A percentile compares a stretch with the other conserved stretches of the same genome.
Conservation (phyloP, 202 grass and related monocot species). For the Panicum virgatum region DNA sequence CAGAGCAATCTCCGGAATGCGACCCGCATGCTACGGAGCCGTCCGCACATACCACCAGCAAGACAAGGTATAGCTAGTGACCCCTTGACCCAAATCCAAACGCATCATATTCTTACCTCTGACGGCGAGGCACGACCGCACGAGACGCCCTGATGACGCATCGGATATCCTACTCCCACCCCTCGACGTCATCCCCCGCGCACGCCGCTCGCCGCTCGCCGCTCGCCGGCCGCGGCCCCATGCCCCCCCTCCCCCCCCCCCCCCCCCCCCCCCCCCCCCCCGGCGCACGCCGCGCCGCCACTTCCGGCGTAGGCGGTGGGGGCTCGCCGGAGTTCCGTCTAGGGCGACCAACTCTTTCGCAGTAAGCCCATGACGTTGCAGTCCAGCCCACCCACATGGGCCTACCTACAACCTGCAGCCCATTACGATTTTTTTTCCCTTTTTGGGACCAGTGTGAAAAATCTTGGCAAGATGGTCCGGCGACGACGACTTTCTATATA, state of each 20-base stretch:
- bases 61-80: background rate
- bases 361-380: background rate
- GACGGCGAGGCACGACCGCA: background rate
- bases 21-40: background rate
- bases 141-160: background rate
- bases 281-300: background rate
- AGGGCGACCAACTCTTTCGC: background rate
- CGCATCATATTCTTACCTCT: background rate
- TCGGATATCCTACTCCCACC: background rate
- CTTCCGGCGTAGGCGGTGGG: background rate
- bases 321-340: background rate
- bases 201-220: background rate
- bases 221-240: background rate
- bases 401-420: background rate
- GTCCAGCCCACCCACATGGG: background rate
- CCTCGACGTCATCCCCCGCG: background rate
- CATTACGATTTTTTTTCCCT: background rate
- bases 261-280: too few species aligned
- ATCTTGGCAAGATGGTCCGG: background rate
- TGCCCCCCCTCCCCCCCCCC: too few species aligned
- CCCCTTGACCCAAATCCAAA: background rate
- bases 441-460: background rate
- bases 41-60: background rate
- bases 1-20: conserved; percentile 55
- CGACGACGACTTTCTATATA: too few species aligned